Evolutionary conservation across 1,139 yeast species (phyloP), one percentile per base, ranked within the genome.

Genomic region (Nakaseomyces bracarensis): DNA sequence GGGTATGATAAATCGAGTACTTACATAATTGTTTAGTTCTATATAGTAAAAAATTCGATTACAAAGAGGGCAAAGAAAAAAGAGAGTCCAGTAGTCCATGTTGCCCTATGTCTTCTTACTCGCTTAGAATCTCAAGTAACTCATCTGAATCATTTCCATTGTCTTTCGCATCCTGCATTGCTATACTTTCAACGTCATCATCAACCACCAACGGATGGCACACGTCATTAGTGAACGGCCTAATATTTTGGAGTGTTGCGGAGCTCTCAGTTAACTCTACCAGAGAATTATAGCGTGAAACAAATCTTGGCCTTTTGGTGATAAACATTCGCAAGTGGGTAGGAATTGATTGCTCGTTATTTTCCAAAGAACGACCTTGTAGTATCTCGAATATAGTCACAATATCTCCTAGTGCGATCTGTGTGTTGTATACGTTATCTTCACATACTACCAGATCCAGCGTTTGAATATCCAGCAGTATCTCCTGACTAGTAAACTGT

Each of bases 201-300:
- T 60, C 65, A 3, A 61, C 38, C 1, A 60, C 44, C 8, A 61
- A 44, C 1, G 65, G 65, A 43, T 60, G 53, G 6, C 51, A 45
- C 33, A 53, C 51, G 36, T 58, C 58, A 30, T 61, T 61, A 10
- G 57, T 48, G 42, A 60, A 61, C 1, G 63, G 63, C 21, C 45
- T 48, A 5, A 58, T 53, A 34, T 58, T 58, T 7, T 46, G 39
- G 15, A 61, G 46, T 9, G 62, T 57, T 2, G 63, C 65, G 13
- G 48, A 42, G 38, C 58, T 57, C 27, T 60, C 62, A 10, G 63
- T 54, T 27, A 60, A 39, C 38, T 61, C 65, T 1, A 61, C 65
- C 27, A 61, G 42, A 2, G 60, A 50, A 34, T 61, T 61, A 40
- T 57, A 61, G 20, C 64, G 52, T 2, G 60, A 51, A 2, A 60